Conservation (phyloP, 345 rosid species). For the Theobroma cacao region DNA sequence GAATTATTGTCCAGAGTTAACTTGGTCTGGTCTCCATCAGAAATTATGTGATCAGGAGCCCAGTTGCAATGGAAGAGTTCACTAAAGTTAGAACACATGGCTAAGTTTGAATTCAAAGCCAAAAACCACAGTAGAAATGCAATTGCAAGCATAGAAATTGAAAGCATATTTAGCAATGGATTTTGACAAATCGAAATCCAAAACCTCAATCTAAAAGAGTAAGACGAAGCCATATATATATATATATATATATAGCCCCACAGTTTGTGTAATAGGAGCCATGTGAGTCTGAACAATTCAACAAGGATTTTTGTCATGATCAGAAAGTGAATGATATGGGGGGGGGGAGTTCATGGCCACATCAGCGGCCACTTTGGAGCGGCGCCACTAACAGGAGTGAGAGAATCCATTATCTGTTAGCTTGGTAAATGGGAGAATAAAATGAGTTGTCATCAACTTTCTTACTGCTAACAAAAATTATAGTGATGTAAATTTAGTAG, state of each 20-base stretch:
- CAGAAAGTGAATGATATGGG: background rate
- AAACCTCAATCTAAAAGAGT: background rate
- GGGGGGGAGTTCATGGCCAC: background rate
- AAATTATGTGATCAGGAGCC: constrained; percentile 9
- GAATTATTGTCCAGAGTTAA: constrained; percentile 8
- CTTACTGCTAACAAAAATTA: background rate
- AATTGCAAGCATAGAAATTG: background rate
- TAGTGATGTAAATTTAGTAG: background rate
- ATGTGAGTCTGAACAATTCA: background rate
- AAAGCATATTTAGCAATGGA: background rate
- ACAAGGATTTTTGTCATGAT: background rate
- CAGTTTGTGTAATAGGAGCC: background rate
- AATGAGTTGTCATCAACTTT: constrained; percentile 12
- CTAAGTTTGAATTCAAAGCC: background rate
- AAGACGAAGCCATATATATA: background rate
- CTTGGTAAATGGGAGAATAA: background rate
- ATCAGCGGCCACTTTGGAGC: constrained; percentile 6
- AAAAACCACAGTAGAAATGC: background rate
- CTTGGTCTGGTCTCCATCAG: constrained; percentile 1
- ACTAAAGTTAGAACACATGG: background rate
- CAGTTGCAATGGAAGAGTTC: constrained; percentile 1
- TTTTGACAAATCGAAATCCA: background rate
- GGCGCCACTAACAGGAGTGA: background rate
- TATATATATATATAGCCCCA: background rate
- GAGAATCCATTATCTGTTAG: background rate